Evolutionary conservation across 306 rosid genomes (phyloP).

Genomic region (Rosa rugosa): DNA sequence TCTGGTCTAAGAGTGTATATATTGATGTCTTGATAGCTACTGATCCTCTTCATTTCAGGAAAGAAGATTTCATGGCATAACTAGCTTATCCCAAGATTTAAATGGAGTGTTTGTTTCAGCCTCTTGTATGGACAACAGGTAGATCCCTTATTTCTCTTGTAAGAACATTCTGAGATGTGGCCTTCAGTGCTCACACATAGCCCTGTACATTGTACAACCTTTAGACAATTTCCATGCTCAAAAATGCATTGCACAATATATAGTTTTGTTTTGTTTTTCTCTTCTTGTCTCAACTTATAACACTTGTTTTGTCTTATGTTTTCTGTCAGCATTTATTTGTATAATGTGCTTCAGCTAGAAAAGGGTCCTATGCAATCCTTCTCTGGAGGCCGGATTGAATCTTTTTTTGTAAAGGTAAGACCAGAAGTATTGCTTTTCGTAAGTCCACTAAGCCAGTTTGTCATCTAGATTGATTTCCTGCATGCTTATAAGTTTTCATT

Average conservation of each 20-base stretch:
- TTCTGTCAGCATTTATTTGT: conserved; percentile 70
- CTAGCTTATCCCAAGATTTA: conserved; percentile 93
- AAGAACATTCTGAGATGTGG: neutral
- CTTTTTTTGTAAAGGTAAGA: conserved; percentile 85
- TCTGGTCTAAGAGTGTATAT: neutral
- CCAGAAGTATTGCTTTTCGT: conserved; percentile 9
- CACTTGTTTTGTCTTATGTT: neutral
- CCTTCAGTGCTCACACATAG: neutral
- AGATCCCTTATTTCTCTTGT: conserved; percentile 9
- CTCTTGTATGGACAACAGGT: conserved; percentile 96
- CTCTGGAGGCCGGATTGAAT: conserved; percentile 70
- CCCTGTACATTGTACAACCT: neutral
- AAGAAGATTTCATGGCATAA: conserved; percentile 76
- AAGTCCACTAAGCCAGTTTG: neutral
- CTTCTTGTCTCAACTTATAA: neutral
- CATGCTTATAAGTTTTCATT: conserved; percentile 10
- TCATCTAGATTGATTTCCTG: neutral
- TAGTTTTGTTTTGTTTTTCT: neutral
- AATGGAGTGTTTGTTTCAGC: conserved; percentile 80
- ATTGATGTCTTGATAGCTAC: neutral
- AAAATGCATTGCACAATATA: neutral
- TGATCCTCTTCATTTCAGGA: conserved; percentile 47
- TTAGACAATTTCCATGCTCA: neutral
- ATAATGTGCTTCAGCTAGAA: conserved; percentile 72
- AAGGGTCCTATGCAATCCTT: conserved; percentile 77